Percentiles rank a stretch among this genome's conserved stretches.
These are phyloP conservation scores for Conticribra weissflogii DNA, from an alignment of 108 stramenopile species.

Conservation along the genomic window DNA sequence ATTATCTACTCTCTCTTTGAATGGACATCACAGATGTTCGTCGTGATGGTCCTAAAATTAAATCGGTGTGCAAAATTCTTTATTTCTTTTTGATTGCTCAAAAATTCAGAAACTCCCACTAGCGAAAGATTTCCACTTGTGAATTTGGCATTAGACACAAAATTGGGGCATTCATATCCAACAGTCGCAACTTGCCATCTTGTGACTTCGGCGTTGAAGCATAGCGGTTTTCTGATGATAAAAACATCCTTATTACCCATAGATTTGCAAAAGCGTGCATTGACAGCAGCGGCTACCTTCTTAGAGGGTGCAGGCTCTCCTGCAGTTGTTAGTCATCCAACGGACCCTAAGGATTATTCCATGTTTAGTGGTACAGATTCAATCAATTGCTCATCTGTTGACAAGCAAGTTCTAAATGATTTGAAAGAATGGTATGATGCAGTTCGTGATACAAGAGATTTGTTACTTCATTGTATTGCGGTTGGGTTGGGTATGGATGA, in stretches of 20 bases:
- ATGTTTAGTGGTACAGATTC: slow-evolving; percentile 52
- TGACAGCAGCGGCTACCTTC: slow-evolving; percentile 47
- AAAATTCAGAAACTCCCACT: neutral
- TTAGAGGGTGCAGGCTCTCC: slow-evolving; percentile 18
- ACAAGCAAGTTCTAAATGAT: neutral
- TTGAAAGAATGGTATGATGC: slow-evolving; percentile 57
- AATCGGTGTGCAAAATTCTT: too few species aligned
- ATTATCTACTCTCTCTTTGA: neutral
- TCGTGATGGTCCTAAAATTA: too few species aligned
- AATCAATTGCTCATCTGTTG: slow-evolving; percentile 4
- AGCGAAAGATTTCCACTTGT: slow-evolving; percentile 18
- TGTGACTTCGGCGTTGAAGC: slow-evolving; percentile 46
- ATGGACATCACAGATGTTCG: too few species aligned
- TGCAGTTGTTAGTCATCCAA: slow-evolving; percentile 56
- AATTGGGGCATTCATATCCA: slow-evolving; percentile 8
- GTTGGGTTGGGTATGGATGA: slow-evolving; percentile 54
- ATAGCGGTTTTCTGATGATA: slow-evolving; percentile 68
- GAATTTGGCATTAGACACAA: slow-evolving; percentile 10
- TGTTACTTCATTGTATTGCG: slow-evolving; percentile 55
- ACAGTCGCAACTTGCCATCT: slow-evolving; percentile 11
- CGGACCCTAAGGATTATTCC: slow-evolving; percentile 69
- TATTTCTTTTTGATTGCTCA: too few species aligned
- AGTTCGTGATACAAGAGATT: slow-evolving; percentile 44
- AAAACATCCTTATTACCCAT: slow-evolving; percentile 40
- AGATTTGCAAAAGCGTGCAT: slow-evolving; percentile 51